Evolutionary conservation across 352 stramenopile species (phyloP).

Genomic region (Phytophthora capsici): DNA sequence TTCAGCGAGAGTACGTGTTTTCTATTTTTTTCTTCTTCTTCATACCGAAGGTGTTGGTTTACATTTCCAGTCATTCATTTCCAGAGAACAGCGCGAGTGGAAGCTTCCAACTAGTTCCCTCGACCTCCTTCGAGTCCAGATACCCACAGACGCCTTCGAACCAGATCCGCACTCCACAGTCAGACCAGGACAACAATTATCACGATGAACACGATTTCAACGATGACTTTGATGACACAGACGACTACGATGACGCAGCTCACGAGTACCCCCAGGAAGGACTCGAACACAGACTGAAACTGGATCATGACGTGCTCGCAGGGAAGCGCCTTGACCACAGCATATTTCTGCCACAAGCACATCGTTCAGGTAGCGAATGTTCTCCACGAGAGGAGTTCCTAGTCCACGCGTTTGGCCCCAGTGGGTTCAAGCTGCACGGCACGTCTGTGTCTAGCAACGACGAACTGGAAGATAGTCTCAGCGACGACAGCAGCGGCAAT

Average conservation of each 20-base stretch:
- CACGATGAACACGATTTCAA: conserved; percentile 34
- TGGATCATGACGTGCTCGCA: conserved; percentile 19
- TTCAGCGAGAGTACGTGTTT: conserved; percentile 40
- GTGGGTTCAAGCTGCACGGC: conserved; percentile 55
- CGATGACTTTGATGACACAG: conserved; percentile 15
- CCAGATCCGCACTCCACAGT: conserved; percentile 14
- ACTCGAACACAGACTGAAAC: conserved; percentile 29
- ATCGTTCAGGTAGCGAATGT: conserved; percentile 41
- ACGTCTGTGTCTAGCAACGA: conserved; percentile 33
- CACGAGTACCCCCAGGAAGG: conserved; percentile 29
- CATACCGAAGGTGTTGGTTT: background rate
- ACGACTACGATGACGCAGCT: conserved; percentile 5
- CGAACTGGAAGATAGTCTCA: conserved; percentile 38
- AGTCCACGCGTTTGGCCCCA: conserved; percentile 71
- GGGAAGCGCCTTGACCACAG: conserved; percentile 30
- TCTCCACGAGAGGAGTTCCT: conserved; percentile 75
- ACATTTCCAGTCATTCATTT: conserved; percentile 3
- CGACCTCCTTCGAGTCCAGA: conserved; percentile 23
- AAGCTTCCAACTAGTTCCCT: conserved; percentile 14
- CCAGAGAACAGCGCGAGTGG: conserved; percentile 21
- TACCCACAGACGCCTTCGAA: conserved; percentile 23
- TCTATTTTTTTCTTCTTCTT: conserved; percentile 15
- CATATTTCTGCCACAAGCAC: conserved; percentile 31
- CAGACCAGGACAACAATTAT: conserved; percentile 35
- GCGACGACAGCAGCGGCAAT: conserved; percentile 38